Evolutionary conservation across 176 grass and related monocot genomes (phyloP).

Genomic region (Stipa capillata): DNA sequence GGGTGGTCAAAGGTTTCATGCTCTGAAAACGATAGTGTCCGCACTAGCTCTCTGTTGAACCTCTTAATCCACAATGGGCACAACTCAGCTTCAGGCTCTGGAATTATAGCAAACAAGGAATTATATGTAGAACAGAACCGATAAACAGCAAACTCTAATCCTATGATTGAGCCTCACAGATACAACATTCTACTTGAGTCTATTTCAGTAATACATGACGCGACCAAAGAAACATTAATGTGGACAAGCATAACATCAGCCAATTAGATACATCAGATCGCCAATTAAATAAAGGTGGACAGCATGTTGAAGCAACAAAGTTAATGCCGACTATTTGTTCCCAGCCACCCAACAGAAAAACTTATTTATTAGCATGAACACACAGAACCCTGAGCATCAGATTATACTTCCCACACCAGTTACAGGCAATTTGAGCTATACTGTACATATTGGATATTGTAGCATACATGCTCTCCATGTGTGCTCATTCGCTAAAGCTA

Average conservation of each 20-base stretch:
- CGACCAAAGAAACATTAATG: not conserved
- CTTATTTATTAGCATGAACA: not conserved
- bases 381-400: not conserved
- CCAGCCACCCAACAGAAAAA: not conserved
- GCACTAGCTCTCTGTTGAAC: constrained; percentile 88
- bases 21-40: constrained; percentile 78
- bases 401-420: not conserved
- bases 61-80: constrained; percentile 82
- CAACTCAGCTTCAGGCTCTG: constrained; percentile 86
- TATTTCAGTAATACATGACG: not conserved
- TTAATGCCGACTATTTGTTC: not conserved
- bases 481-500: not conserved
- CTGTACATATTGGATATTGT: no score
- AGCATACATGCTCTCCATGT: not conserved
- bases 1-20: constrained; percentile 98
- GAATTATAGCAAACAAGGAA: constrained; percentile 30
- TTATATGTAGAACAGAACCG: not conserved
- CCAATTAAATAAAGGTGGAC: not conserved
- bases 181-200: not conserved
- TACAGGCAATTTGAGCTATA: constrained; percentile 1
- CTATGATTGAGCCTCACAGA: not conserved
- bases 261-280: not conserved
- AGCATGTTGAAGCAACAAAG: constrained; percentile 3
- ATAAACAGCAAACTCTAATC: constrained; percentile 3
- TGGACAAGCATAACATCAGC: not conserved